A percentile compares a stretch with the other conserved stretches of the same genome.
Conservation (phyloP, 1,139 yeast genomes). For the Arxiozyma slooffiae region DNA sequence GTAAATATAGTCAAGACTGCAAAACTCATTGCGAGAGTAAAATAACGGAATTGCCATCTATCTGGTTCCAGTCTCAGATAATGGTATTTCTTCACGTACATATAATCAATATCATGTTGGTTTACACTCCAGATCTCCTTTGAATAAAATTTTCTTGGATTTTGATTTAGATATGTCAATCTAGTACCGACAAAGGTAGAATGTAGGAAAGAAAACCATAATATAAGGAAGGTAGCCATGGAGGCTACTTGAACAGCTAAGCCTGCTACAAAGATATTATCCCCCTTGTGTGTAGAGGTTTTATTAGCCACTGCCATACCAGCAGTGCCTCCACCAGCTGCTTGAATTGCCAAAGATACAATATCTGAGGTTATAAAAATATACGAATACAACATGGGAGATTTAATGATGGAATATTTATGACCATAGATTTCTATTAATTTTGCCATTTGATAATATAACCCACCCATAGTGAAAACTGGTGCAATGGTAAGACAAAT, state of each 20-base stretch:
- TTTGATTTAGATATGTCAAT: constrained; percentile 12
- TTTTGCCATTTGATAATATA: constrained; percentile 70
- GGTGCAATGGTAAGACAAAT: constrained; percentile 73
- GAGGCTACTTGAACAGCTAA: constrained; percentile 68
- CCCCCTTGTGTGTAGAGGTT: constrained; percentile 41
- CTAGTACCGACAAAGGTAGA: constrained; percentile 37
- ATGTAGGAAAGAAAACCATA: constrained; percentile 48
- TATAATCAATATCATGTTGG: constrained; percentile 22
- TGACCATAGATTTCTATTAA: constrained; percentile 61
- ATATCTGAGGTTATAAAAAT: constrained; percentile 61
- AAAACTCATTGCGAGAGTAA: constrained; percentile 43
- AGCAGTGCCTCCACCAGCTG: constrained; percentile 72
- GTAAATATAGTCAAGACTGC: constrained; percentile 53
- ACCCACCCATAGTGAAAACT: constrained; percentile 81
- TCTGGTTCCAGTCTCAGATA: constrained; percentile 21
- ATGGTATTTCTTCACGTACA: constrained; percentile 20
- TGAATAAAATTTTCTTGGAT: constrained; percentile 14
- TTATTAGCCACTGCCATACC: constrained; percentile 36
- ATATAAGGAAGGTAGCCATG: constrained; percentile 51
- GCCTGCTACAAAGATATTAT: constrained; percentile 75
- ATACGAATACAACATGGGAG: constrained; percentile 67
- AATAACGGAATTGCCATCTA: constrained; percentile 35
- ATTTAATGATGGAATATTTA: constrained; percentile 45
- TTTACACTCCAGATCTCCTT: constrained; percentile 26
- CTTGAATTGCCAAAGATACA: constrained; percentile 64